These are phyloP conservation scores for Chenopodium quinoa DNA, from an alignment of 148 eudicot species.

Conservation along the genomic window DNA sequence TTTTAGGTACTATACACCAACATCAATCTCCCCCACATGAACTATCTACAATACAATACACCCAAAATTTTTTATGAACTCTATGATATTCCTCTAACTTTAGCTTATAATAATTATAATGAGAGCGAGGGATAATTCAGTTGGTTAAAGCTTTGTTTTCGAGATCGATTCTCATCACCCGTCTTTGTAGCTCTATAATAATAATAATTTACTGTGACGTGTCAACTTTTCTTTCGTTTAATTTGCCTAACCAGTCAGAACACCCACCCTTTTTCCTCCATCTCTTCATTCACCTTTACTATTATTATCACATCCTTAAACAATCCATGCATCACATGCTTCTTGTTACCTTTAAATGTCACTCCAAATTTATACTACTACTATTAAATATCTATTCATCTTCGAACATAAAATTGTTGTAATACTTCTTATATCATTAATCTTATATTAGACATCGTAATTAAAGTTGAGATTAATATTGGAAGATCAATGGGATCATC, in stretches of 20 bases:
- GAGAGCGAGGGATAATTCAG: no score
- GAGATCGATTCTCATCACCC: no score
- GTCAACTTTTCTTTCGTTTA: not conserved
- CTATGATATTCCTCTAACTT: no score
- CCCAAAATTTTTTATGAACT: no score
- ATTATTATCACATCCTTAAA: not conserved
- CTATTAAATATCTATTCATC: not conserved
- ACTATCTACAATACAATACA: no score
- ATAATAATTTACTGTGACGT: not conserved
- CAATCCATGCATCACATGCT: slow-evolving; percentile 16
- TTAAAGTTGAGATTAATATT: not conserved
- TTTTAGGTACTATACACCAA: not conserved
- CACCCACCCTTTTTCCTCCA: not conserved
- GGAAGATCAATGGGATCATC: not conserved
- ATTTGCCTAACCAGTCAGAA: slow-evolving; percentile 4
- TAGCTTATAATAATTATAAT: no score
- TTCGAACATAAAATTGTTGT: not conserved
- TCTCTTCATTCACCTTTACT: not conserved
- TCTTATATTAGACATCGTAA: not conserved
- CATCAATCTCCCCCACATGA: no score
- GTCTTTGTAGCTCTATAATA: no score
- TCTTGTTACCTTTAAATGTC: not conserved
- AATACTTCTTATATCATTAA: not conserved
- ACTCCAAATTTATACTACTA: not conserved
- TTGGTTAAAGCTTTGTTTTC: no score